phyloP scores from a whole-genome alignment of 2,329 filamentous ascomycete genomes.

The Phialemoniopsis sp. region DNA sequence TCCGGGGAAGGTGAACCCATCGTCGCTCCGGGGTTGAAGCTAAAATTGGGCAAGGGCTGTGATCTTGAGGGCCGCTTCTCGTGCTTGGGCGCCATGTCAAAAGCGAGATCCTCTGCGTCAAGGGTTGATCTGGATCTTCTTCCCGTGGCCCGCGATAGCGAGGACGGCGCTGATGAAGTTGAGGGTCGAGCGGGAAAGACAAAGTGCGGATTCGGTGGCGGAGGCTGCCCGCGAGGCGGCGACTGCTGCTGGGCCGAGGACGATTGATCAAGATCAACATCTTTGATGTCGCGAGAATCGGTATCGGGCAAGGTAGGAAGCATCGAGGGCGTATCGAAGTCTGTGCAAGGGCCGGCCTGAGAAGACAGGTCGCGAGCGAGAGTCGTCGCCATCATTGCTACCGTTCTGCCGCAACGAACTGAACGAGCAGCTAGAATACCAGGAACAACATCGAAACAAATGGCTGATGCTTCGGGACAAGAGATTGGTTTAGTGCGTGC shows the following conservation, averaged over 20 bases:
- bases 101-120: conserved; percentile 32
- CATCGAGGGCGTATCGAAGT: too few species aligned
- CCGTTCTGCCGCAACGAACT: too few species aligned
- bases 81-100: conserved; percentile 19
- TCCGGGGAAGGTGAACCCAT: conserved; percentile 23
- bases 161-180: conserved; percentile 41
- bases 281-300: too few species aligned
- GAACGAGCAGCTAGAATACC: too few species aligned
- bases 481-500: too few species aligned
- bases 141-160: conserved; percentile 41
- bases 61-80: conserved; percentile 23
- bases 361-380: too few species aligned
- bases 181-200: conserved; percentile 53
- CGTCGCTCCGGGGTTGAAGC: conserved; percentile 18
- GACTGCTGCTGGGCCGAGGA: conserved; percentile 20
- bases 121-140: conserved; percentile 51
- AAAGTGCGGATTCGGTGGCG: conserved; percentile 60
- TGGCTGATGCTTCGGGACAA: too few species aligned
- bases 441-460: too few species aligned
- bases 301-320: too few species aligned
- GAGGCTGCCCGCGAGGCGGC: conserved; percentile 26
- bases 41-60: conserved; percentile 35
- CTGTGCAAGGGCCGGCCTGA: too few species aligned
- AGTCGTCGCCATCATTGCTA: too few species aligned
- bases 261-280: too few species aligned